Conservation (phyloP, 2,329 filamentous ascomycete genomes). For the Cercospora sp. region DNA sequence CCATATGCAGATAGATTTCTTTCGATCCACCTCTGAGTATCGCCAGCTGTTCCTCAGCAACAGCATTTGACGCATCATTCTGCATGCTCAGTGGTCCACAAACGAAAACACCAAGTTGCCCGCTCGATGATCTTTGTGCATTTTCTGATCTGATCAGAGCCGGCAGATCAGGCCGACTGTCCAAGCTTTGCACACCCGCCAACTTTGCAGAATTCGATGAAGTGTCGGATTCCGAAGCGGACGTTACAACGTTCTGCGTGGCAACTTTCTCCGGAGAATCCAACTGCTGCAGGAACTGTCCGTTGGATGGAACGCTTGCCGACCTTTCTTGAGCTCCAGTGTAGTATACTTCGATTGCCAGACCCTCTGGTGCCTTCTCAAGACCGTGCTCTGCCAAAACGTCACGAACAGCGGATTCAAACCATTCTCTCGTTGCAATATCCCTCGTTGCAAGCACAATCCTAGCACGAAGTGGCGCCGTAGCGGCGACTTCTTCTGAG, state of each 20-base stretch:
- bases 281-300: constrained; percentile 14
- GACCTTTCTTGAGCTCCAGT: constrained; percentile 18
- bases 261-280: constrained; percentile 9
- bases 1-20: constrained; percentile 49
- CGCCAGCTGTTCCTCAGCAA: constrained; percentile 44
- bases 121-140: constrained; percentile 12
- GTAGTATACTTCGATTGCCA: constrained; percentile 26
- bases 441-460: constrained; percentile 41
- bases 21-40: constrained; percentile 38
- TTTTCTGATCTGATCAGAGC: constrained; percentile 34
- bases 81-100: constrained; percentile 52
- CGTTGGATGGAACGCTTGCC: not conserved
- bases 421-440: constrained; percentile 40
- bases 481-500: not conserved
- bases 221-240: constrained; percentile 22
- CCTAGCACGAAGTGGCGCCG: constrained; percentile 1
- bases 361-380: constrained; percentile 16
- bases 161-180: constrained; percentile 40
- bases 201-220: constrained; percentile 5
- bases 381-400: constrained; percentile 31
- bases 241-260: not conserved
- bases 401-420: constrained; percentile 36
- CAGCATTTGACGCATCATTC: constrained; percentile 51
- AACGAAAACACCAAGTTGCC: constrained; percentile 41
- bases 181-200: not conserved